These are phyloP conservation scores for Trichoderma atrobrunneum DNA, from an alignment of 2,329 filamentous ascomycete species.

Conservation along the genomic window DNA sequence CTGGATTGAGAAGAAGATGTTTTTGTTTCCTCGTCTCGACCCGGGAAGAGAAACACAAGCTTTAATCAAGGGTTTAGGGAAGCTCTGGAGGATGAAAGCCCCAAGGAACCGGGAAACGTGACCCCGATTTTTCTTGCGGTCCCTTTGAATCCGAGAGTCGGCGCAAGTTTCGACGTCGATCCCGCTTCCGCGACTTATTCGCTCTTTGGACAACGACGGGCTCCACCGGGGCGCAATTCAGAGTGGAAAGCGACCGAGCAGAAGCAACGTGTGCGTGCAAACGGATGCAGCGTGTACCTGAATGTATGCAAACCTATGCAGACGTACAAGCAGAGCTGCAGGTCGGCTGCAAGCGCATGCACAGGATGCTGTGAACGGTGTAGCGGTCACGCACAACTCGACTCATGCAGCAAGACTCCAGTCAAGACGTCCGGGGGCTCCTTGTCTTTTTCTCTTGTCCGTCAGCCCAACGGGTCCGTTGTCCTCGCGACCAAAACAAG, in stretches of 20 bases:
- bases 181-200: not conserved
- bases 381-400: constrained; percentile 16
- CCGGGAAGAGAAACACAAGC: not conserved
- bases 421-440: not conserved
- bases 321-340: not conserved
- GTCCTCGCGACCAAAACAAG: not conserved
- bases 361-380: constrained; percentile 13
- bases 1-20: not conserved
- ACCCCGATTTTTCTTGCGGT: not conserved
- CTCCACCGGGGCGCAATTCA: constrained; percentile 1
- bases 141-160: constrained; percentile 8
- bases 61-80: not conserved
- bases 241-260: not conserved
- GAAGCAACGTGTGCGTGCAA: not conserved
- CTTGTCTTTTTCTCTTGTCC: not conserved
- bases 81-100: not conserved
- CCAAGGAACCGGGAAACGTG: not conserved
- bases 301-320: not conserved
- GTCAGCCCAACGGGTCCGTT: not conserved
- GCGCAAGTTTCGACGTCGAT: constrained; percentile 3
- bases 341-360: constrained; percentile 7
- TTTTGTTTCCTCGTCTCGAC: not conserved
- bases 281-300: not conserved
- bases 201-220: not conserved
- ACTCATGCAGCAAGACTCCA: constrained; percentile 10